These are phyloP conservation scores for Metarhizium rileyi DNA, from an alignment of 2,329 filamentous ascomycete species.

Conservation along the genomic window DNA sequence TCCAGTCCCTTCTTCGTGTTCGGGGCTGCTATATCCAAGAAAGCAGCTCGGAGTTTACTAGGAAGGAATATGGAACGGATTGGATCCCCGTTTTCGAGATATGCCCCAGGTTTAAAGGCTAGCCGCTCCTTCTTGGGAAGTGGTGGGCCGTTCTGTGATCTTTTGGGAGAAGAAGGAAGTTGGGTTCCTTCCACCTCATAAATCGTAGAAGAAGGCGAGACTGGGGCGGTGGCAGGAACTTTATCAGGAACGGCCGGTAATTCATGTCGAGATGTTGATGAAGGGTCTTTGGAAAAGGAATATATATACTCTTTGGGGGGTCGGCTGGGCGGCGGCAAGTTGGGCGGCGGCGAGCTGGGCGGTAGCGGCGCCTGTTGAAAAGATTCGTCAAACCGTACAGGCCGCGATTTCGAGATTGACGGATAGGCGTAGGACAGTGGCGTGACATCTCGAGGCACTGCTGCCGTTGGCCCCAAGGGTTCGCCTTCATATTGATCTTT, in stretches of 20 bases:
- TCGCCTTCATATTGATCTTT: neutral
- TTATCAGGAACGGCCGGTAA: slow-evolving; percentile 21
- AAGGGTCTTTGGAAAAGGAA: neutral
- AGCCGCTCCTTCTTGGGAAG: slow-evolving; percentile 47
- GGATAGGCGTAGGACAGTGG: slow-evolving; percentile 43
- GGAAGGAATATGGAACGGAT: slow-evolving; percentile 85
- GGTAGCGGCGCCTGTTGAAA: slow-evolving; percentile 10
- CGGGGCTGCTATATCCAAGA: slow-evolving; percentile 60
- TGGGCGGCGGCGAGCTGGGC: slow-evolving; percentile 5
- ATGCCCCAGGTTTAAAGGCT: slow-evolving; percentile 65
- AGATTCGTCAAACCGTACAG: slow-evolving; percentile 32
- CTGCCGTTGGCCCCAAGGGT: slow-evolving; percentile 2
- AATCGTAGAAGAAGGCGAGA: slow-evolving; percentile 5
- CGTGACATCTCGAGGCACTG: slow-evolving; percentile 17
- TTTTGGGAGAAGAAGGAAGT: slow-evolving; percentile 22
- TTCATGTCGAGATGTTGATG: neutral
- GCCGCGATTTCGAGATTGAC: slow-evolving; percentile 41
- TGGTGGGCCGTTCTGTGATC: slow-evolving; percentile 13
- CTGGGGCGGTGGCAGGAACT: slow-evolving; percentile 10
- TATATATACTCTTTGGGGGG: slow-evolving; percentile 21
- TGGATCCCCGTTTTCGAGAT: slow-evolving; percentile 80
- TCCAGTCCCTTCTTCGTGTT: slow-evolving; percentile 82
- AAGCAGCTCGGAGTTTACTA: slow-evolving; percentile 59
- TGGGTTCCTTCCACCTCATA: neutral
- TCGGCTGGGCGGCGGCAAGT: slow-evolving; percentile 20